Conservation (phyloP, 805 yeast genomes). For the Hanseniaspora taiwanica region DNA sequence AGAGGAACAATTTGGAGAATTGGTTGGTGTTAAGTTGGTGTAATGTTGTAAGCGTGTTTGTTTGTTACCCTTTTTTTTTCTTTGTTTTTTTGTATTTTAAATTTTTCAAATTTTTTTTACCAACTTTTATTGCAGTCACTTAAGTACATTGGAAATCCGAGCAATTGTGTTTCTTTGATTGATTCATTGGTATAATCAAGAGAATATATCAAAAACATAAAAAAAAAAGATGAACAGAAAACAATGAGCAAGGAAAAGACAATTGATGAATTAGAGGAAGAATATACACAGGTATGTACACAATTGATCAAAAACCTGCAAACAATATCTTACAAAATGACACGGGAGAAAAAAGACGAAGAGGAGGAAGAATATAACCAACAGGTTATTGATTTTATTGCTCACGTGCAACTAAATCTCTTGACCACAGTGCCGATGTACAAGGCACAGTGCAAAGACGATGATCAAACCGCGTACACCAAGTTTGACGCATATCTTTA, state of each 20-base stretch:
- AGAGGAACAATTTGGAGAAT: neutral
- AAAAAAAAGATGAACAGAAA: neutral
- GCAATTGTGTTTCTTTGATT: no score
- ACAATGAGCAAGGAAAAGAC: neutral
- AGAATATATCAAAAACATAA: neutral
- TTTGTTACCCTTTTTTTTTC: neutral
- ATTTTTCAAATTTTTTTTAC: neutral
- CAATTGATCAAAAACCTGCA: neutral
- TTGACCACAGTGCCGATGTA: neutral
- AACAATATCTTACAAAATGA: neutral
- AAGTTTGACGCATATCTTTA: neutral
- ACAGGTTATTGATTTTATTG: neutral
- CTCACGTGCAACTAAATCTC: neutral
- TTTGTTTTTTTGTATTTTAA: neutral
- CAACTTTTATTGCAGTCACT: no score
- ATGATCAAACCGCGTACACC: no score
- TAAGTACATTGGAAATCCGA: no score
- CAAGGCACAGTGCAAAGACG: neutral
- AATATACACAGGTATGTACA: neutral
- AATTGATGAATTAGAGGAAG: neutral
- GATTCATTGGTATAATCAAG: no score
- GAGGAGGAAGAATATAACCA: neutral
- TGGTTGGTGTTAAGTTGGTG: neutral
- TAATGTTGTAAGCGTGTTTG: neutral
- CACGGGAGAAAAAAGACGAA: neutral